A percentile compares a stretch with the other conserved stretches of the same genome.
These are phyloP conservation scores for Calonectria henricotiae DNA, from an alignment of 2,329 filamentous ascomycete genomes.

Conservation along the genomic window DNA sequence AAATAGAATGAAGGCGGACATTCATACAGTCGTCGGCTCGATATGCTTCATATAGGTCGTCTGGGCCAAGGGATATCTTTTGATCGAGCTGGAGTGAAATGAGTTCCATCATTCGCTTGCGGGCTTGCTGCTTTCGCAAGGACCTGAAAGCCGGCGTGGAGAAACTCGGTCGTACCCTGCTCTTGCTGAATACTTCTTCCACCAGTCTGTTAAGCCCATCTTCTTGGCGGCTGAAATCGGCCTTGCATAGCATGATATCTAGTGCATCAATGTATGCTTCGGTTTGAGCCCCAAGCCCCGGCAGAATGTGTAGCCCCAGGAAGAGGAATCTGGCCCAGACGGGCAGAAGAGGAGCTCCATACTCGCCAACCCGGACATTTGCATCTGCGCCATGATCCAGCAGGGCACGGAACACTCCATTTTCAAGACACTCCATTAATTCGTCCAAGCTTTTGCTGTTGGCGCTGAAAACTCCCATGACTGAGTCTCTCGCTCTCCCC, in stretches of 20 bases:
- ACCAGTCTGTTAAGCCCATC: constrained; percentile 1
- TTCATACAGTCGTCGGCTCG: not conserved
- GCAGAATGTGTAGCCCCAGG: not conserved
- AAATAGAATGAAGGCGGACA: not conserved
- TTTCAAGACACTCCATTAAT: constrained; percentile 14
- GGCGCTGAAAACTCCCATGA: not conserved
- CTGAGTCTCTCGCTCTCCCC: not conserved
- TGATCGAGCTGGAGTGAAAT: constrained; percentile 9
- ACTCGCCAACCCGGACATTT: not conserved
- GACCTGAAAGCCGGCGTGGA: constrained; percentile 3
- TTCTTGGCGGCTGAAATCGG: constrained; percentile 1
- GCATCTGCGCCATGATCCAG: constrained; percentile 5
- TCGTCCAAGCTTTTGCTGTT: not conserved
- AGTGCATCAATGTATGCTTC: not conserved
- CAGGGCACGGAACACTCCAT: not conserved
- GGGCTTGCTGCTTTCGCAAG: constrained; percentile 19
- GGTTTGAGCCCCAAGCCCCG: not conserved
- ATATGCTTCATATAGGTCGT: not conserved
- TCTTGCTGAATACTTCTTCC: not conserved
- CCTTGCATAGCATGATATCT: constrained; percentile 12
- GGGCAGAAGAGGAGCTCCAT: not conserved
- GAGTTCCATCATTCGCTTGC: constrained; percentile 26
- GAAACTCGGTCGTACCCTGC: not conserved
- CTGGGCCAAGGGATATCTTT: not conserved
- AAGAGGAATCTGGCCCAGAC: constrained; percentile 20